phyloP scores from a whole-genome alignment of 441 rosid species.

The Euphorbia celastroides region DNA sequence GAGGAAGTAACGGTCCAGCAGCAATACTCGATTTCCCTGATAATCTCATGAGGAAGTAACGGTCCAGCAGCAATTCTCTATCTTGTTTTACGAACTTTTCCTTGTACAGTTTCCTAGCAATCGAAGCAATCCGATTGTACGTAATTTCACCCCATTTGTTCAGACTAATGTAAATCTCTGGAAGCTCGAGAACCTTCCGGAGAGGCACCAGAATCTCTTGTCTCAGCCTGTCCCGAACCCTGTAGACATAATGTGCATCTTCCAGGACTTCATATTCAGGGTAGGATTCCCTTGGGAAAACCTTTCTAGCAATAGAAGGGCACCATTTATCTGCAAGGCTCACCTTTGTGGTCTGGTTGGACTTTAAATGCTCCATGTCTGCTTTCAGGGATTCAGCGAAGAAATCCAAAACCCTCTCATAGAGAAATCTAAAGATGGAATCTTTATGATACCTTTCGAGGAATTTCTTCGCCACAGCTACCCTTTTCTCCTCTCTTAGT shows the following conservation, averaged over 20 bases:
- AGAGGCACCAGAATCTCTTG: conserved; percentile 24
- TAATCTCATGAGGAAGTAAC: conserved; percentile 38
- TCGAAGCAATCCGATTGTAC: conserved; percentile 21
- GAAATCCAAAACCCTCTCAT: conserved; percentile 19
- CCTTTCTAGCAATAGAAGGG: conserved; percentile 19
- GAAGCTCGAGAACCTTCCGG: conserved; percentile 20
- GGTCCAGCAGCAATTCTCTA: conserved; percentile 37
- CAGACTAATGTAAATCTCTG: conserved; percentile 23
- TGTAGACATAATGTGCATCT: conserved; percentile 28
- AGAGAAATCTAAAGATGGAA: conserved; percentile 18
- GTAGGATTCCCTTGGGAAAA: conserved; percentile 12
- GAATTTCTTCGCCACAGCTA: conserved; percentile 18
- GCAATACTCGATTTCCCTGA: conserved; percentile 46
- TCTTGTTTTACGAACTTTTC: conserved; percentile 41
- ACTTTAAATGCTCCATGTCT: conserved; percentile 14
- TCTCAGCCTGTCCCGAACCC: conserved; percentile 24
- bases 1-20: conserved; percentile 65
- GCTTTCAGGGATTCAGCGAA: conserved; percentile 20
- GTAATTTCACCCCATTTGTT: conserved; percentile 19
- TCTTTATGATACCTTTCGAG: conserved; percentile 14
- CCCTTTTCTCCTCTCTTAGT: conserved; percentile 11
- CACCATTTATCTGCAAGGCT: conserved; percentile 33
- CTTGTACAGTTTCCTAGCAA: conserved; percentile 25
- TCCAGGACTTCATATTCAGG: conserved; percentile 24
- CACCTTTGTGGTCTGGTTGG: conserved; percentile 1